Conservation (phyloP, 177 flowering plant species). For the Tripterygium wilfordii region DNA sequence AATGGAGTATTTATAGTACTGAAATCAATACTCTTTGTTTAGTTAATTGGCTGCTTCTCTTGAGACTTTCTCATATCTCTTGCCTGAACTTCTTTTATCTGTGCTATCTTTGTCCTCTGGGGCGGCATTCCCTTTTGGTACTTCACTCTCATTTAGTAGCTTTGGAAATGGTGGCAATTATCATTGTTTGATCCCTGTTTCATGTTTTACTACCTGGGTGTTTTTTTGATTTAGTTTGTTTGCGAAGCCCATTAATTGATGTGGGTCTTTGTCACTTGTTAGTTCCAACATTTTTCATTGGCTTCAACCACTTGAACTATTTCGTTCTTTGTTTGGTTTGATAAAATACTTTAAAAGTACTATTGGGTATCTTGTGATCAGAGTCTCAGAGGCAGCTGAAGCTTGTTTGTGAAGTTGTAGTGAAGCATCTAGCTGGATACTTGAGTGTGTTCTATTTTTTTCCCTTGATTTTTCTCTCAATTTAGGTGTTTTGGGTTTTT, state of each 20-base stretch:
- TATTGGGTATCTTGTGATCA: no score
- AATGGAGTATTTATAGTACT: slow-evolving; percentile 42
- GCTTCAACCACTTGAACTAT: no score
- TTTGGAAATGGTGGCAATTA: slow-evolving; percentile 25
- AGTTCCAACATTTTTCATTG: no score
- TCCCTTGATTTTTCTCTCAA: no score
- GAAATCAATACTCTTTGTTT: slow-evolving; percentile 29
- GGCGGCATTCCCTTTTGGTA: slow-evolving; percentile 8
- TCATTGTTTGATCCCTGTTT: slow-evolving; percentile 16
- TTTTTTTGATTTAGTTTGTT: background rate
- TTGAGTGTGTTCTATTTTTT: no score
- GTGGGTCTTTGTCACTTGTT: slow-evolving; percentile 14
- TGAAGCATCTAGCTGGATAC: no score
- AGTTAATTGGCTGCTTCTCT: slow-evolving; percentile 23
- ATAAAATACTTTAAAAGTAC: no score
- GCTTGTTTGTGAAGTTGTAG: no score
- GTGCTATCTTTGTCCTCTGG: slow-evolving; percentile 11
- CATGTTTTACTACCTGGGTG: slow-evolving; percentile 7
- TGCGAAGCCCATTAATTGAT: slow-evolving; percentile 16
- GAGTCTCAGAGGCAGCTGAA: no score
- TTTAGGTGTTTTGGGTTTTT: no score
- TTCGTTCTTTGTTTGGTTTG: no score
- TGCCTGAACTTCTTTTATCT: slow-evolving; percentile 14
- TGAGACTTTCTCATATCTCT: slow-evolving; percentile 9
- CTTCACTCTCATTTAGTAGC: slow-evolving; percentile 11